Conservation (phyloP, 176 grass and related monocot species). For the Neostapfia colusana region DNA sequence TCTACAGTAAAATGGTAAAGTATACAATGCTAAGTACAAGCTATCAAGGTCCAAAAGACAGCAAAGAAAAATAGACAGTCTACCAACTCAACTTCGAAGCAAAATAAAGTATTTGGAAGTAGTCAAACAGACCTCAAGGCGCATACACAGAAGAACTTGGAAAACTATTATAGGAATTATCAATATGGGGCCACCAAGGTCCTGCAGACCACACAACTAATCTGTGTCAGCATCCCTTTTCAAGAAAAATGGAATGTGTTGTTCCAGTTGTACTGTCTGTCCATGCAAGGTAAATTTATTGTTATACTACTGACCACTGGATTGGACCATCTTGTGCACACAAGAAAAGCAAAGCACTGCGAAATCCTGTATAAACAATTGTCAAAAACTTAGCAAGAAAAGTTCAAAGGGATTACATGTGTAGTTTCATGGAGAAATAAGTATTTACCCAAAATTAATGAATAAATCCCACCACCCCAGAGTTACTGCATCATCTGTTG, state of each 20-base stretch:
- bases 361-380: slow-evolving; percentile 55
- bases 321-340: slow-evolving; percentile 67
- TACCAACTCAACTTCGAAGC: neutral
- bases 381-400: slow-evolving; percentile 27
- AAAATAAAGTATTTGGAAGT: slow-evolving; percentile 15
- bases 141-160: slow-evolving; percentile 79
- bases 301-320: slow-evolving; percentile 58
- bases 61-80: neutral
- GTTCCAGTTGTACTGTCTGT: slow-evolving; percentile 37
- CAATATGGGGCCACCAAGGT: slow-evolving; percentile 64
- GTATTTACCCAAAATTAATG: slow-evolving; percentile 76
- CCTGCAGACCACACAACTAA: slow-evolving; percentile 51
- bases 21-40: slow-evolving; percentile 24
- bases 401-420: slow-evolving; percentile 7
- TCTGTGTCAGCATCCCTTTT: slow-evolving; percentile 43
- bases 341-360: slow-evolving; percentile 71
- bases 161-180: slow-evolving; percentile 61
- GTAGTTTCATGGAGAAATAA: slow-evolving; percentile 20
- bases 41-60: slow-evolving; percentile 9
- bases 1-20: neutral
- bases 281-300: slow-evolving; percentile 32
- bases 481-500: slow-evolving; percentile 61
- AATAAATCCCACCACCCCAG: slow-evolving; percentile 87
- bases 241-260: slow-evolving; percentile 38
- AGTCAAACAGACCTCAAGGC: slow-evolving; percentile 61